Conservation (phyloP, 2,329 filamentous ascomycete genomes). For the Talaromyces sp. region DNA sequence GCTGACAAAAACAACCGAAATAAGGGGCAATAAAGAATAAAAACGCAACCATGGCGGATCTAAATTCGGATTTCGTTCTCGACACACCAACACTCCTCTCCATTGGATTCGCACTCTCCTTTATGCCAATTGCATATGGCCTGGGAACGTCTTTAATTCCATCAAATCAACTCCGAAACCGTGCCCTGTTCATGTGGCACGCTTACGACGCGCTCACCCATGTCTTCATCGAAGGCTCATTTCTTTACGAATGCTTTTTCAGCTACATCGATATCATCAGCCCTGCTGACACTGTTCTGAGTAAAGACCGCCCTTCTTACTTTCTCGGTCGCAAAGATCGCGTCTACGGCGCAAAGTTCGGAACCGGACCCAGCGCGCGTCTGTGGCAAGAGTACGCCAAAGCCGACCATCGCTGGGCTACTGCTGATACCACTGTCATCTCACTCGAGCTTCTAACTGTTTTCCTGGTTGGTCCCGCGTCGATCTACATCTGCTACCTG, state of each 20-base stretch:
- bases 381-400: constrained; percentile 66
- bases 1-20: neutral
- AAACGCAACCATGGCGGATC: constrained; percentile 14
- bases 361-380: constrained; percentile 50
- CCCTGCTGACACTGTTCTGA: constrained; percentile 29
- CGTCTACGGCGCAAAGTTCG: constrained; percentile 60
- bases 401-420: constrained; percentile 60
- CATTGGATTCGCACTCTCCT: constrained; percentile 45
- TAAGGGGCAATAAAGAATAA: neutral
- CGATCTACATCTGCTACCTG: constrained; percentile 55
- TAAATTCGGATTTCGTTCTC: constrained; percentile 31
- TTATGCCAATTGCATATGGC: constrained; percentile 54
- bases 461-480: constrained; percentile 56
- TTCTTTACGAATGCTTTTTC: constrained; percentile 93
- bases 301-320: constrained; percentile 32
- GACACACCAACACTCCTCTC: constrained; percentile 52
- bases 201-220: constrained; percentile 89
- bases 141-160: constrained; percentile 58
- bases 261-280: constrained; percentile 47
- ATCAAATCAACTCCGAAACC: constrained; percentile 53
- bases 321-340: constrained; percentile 54
- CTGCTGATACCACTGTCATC: constrained; percentile 57
- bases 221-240: constrained; percentile 84
- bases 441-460: constrained; percentile 61
- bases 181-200: constrained; percentile 90